Conservation (phyloP, 2,329 filamentous ascomycete genomes). For the Aspergillus felis region DNA sequence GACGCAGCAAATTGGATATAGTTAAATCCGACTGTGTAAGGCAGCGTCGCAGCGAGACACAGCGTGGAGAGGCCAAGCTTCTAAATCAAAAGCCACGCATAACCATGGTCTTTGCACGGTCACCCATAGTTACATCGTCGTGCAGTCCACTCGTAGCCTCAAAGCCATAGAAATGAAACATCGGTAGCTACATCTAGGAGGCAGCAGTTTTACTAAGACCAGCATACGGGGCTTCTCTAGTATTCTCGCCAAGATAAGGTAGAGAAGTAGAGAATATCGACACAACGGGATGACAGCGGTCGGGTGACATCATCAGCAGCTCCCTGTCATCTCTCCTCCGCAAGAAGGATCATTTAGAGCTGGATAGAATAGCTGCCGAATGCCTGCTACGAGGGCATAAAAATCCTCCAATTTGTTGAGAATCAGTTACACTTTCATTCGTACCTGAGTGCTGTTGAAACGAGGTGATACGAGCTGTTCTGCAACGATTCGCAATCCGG, state of each 20-base stretch:
- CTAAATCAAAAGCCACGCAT: too few species aligned
- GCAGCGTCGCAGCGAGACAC: too few species aligned
- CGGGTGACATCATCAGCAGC: conserved; percentile 26
- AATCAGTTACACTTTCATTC: background rate
- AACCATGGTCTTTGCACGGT: too few species aligned
- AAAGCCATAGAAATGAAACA: too few species aligned
- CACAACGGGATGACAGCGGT: background rate
- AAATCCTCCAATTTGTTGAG: background rate
- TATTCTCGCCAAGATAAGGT: too few species aligned
- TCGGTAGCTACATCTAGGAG: background rate
- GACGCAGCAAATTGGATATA: too few species aligned
- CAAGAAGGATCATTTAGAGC: background rate
- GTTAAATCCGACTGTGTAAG: too few species aligned
- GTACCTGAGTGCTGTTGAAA: background rate
- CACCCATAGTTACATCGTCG: too few species aligned
- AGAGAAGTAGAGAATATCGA: background rate
- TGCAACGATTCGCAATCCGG: background rate
- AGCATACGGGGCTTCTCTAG: too few species aligned
- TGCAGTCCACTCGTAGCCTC: too few species aligned
- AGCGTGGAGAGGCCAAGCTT: too few species aligned
- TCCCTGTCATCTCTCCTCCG: conserved; percentile 1
- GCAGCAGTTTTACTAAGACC: background rate
- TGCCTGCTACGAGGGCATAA: background rate
- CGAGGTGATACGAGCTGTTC: background rate
- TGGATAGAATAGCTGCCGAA: background rate